A percentile compares a stretch with the other conserved stretches of the same genome.
phyloP scores from a whole-genome alignment of 2,329 filamentous ascomycete species.

The Fusarium sp. region DNA sequence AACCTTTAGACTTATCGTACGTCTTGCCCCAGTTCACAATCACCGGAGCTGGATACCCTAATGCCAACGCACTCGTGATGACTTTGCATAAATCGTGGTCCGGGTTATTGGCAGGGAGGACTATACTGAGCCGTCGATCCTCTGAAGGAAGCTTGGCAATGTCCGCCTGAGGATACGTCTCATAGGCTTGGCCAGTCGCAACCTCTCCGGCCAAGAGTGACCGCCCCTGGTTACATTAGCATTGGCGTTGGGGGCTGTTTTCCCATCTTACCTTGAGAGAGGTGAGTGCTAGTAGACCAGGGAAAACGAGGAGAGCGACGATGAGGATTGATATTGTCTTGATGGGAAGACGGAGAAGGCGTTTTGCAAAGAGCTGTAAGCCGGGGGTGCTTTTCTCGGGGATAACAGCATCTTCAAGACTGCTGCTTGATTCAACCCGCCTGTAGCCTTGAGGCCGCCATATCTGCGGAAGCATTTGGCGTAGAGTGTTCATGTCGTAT shows the following conservation, averaged over 20 bases:
- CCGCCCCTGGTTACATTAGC: not conserved
- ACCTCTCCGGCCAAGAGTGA: not conserved
- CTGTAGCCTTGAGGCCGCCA: not conserved
- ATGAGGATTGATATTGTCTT: not conserved
- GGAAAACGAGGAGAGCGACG: not conserved
- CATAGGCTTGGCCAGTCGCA: not conserved
- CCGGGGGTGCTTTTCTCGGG: too few species aligned
- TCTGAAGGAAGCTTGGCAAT: not conserved
- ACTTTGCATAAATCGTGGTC: slow-evolving; percentile 43
- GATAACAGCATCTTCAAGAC: not conserved
- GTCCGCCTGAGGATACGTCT: not conserved
- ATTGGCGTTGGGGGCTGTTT: not conserved
- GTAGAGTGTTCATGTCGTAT: not conserved
- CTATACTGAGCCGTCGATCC: slow-evolving; percentile 24
- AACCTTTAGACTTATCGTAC: slow-evolving; percentile 8
- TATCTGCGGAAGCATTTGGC: not conserved
- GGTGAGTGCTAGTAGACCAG: not conserved
- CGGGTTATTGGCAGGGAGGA: slow-evolving; percentile 34
- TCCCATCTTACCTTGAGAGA: not conserved
- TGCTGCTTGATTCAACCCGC: not conserved
- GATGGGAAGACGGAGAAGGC: not conserved
- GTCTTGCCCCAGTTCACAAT: slow-evolving; percentile 44
- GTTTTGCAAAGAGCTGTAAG: not conserved
- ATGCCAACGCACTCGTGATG: slow-evolving; percentile 35
- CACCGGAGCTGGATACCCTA: slow-evolving; percentile 41